These are phyloP conservation scores for Globisporangium uncinulatum DNA, from an alignment of 352 stramenopile genomes.

Conservation along the genomic window DNA sequence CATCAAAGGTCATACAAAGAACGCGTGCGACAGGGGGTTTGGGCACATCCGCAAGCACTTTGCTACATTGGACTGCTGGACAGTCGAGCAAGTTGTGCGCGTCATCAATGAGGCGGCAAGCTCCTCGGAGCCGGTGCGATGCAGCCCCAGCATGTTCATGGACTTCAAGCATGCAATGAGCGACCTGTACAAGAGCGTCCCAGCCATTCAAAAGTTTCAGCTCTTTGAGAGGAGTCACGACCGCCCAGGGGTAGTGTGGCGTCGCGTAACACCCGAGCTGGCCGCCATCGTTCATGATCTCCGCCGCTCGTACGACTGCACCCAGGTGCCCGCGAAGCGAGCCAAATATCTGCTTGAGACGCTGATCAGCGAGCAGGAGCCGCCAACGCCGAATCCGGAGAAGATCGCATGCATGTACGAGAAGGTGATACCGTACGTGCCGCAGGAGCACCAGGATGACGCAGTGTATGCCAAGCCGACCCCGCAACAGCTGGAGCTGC, in stretches of 20 bases:
- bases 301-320: not conserved
- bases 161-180: not conserved
- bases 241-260: not conserved
- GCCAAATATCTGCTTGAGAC: not conserved
- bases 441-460: too few species aligned
- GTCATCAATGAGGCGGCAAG: not conserved
- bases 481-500: too few species aligned
- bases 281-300: not conserved
- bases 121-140: not conserved
- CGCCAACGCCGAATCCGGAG: conserved; percentile 6
- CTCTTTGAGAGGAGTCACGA: not conserved
- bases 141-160: not conserved
- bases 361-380: not conserved
- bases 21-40: not conserved
- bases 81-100: not conserved
- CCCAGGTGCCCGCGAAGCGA: not conserved
- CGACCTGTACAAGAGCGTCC: not conserved
- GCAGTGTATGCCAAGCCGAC: too few species aligned
- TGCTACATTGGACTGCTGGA: not conserved
- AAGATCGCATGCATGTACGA: too few species aligned
- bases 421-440: too few species aligned
- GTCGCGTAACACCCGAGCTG: not conserved
- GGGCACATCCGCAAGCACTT: not conserved
- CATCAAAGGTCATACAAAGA: not conserved
- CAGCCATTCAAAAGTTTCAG: not conserved